Evolutionary conservation across 139 green algal genomes (phyloP).

Genomic region (Chlamydomonas asymmetrica): DNA sequence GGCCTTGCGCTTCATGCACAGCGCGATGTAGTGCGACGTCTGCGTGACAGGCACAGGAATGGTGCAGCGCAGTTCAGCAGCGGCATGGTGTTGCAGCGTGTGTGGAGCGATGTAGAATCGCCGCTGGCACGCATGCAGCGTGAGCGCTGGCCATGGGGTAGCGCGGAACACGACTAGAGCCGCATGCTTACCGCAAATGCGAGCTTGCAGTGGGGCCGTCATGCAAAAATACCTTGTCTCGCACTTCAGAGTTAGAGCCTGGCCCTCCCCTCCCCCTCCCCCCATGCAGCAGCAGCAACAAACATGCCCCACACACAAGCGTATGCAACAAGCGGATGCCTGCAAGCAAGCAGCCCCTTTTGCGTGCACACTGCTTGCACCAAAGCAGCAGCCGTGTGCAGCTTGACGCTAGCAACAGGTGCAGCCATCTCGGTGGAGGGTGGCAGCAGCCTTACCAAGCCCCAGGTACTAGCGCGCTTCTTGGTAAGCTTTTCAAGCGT

Average conservation of each 20-base stretch:
- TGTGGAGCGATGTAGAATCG: neutral
- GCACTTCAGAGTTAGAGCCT: too few species aligned
- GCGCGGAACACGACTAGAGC: neutral
- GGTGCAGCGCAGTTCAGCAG: neutral
- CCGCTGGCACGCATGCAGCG: neutral
- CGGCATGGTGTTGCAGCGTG: neutral
- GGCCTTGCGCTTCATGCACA: constrained; percentile 48
- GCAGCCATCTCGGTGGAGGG: neutral
- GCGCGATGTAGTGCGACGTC: constrained; percentile 50
- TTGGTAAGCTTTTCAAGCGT: constrained; percentile 40
- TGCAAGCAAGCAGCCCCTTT: neutral
- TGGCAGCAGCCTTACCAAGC: constrained; percentile 8
- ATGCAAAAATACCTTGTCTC: neutral
- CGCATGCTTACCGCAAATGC: neutral
- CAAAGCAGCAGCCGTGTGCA: too few species aligned
- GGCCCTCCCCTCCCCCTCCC: neutral
- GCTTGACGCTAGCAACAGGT: too few species aligned
- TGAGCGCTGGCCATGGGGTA: neutral
- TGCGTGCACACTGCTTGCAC: neutral
- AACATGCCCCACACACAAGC: neutral
- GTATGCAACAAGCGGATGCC: neutral
- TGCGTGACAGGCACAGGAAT: neutral
- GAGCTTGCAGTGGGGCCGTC: neutral
- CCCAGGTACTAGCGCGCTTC: constrained; percentile 45
- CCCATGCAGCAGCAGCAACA: neutral